Evolutionary conservation across 805 yeast species (phyloP), one percentile per base, ranked within the genome.

Genomic region (Candida fluviatilis): DNA sequence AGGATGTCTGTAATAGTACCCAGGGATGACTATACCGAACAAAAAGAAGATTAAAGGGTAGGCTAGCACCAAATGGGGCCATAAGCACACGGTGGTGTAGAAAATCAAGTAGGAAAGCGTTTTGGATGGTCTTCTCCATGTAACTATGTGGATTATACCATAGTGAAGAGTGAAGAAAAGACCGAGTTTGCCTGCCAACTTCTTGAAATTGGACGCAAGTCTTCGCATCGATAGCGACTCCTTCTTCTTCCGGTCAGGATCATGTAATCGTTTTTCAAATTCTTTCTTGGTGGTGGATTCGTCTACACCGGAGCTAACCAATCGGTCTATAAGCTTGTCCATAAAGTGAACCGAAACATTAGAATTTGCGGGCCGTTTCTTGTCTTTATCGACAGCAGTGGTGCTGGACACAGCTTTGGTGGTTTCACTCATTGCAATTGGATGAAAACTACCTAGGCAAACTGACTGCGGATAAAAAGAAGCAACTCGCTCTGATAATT

Each of bases 111-210:
- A 54, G 0, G 82, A 66, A 4, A 89, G 46, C 0, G 96, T 89
- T 43, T 78, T 73, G 0, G 84, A 67, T 0, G 95, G 90, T 18
- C 71, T 67, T 42, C 79, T 76, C 97, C 97, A 90, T 4, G 85
- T 75, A 17, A 86, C 41, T 1, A 84, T 53, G 35, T 78, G 75
- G 5, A 80, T 66, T 1, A 82, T 30, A 2, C 79, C 77, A 47
- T 81, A 82, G 49, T 84, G 91, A 2, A 80, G 40, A 30, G 64
- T 71, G 48, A 84, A 82, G 7, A 84, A 50, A 0, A 66, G 61
- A 19, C 81, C 76, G 68, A 81, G 67, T 38, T 77, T 73, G 8
- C 69, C 50, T 36, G 82, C 78, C 47, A 84, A 56, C 27, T 68
- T 66, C 43, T 76, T 73, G 52, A 85, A 64, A 57, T 84, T 85